Base-by-base conservation (phyloP, 768 basidiomycete genomes). In the Boletus reticulatus region DNA sequence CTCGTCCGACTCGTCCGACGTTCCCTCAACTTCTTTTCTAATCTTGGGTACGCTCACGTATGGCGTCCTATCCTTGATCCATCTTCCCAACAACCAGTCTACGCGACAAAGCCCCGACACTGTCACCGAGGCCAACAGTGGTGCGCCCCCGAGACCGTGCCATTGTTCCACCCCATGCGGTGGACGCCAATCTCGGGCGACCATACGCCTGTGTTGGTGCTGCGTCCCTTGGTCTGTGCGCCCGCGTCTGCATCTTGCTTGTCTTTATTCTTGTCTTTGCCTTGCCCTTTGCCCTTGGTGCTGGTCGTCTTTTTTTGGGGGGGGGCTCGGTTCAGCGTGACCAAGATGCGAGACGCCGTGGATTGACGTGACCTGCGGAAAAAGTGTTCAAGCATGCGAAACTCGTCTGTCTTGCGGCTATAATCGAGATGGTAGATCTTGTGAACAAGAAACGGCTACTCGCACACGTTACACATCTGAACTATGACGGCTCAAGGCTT, bases 361-460 rank as follows among this genome's bases (percentile, higher is more conserved):
- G 39, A 59, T 59, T 38, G 17, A 8, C 11, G 3, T 39, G 48
- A 85, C 94, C 72, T 85, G 82, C 3, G 94, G 92, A 8, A 88
- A 62, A 96, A 85, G 24, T 83, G 81, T 55, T 98, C 96, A n/a
- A 94, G 72, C 86, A 98, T 92, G 22, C 95, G 79, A 67, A 82
- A 94, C 56, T 91, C 84, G 20, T 83, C 82, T 0, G 82, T 82
- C 8, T 78, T 82, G 39, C 88, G 84, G 62, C 84, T 93, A 63
- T 91, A 93, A 71, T 98, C 96, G 50, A 98, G 79, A 65, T 91
- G 89, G 63, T 84, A 97, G 16, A 96, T 78, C 69, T 84, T 86
- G 68, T 91, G 87, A 16, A 84, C 77, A 58, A 92, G 84, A 64
- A 89, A 87, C 0, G 89, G 87, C 88, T 92, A n/a, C n/a, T n/a